These are phyloP conservation scores for Amorphotheca resinae DNA, from an alignment of 495 filamentous ascomycete species.

Conservation along the genomic window DNA sequence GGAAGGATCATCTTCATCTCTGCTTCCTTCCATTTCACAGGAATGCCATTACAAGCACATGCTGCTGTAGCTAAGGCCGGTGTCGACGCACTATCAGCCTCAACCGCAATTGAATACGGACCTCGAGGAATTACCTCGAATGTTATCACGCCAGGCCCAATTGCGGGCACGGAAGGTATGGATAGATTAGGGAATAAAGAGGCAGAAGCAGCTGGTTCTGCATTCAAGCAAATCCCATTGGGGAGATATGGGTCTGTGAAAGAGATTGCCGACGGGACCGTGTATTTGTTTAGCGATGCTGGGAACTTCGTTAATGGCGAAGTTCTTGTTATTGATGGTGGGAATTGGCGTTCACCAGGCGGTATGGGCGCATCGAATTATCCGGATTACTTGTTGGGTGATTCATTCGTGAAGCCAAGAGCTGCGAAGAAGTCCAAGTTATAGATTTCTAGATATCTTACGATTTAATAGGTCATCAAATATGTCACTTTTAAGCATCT, in stretches of 20 bases:
- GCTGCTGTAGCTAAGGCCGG: slow-evolving; percentile 84
- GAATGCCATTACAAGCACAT: slow-evolving; percentile 72
- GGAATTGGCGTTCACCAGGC: slow-evolving; percentile 23
- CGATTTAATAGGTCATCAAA: background rate
- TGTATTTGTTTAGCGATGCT: slow-evolving; percentile 72
- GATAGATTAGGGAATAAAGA: slow-evolving; percentile 26
- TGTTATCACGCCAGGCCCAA: slow-evolving; percentile 71
- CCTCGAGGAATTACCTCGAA: slow-evolving; percentile 84
- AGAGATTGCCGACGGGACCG: slow-evolving; percentile 87
- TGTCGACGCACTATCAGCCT: slow-evolving; percentile 67
- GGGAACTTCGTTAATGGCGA: slow-evolving; percentile 77
- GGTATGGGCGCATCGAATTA: slow-evolving; percentile 26
- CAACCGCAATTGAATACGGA: slow-evolving; percentile 73
- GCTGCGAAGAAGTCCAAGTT: slow-evolving; percentile 53
- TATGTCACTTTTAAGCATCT: no score
- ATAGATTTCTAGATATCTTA: slow-evolving; percentile 24
- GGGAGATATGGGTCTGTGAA: slow-evolving; percentile 67
- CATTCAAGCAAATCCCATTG: slow-evolving; percentile 37
- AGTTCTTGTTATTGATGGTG: slow-evolving; percentile 68
- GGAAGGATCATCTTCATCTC: slow-evolving; percentile 82
- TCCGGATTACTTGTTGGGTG: slow-evolving; percentile 51
- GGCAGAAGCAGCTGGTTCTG: slow-evolving; percentile 22
- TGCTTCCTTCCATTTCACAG: slow-evolving; percentile 81
- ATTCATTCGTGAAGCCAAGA: slow-evolving; percentile 42
- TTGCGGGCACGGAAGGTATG: slow-evolving; percentile 52